These are phyloP conservation scores for Macroventuria anomochaeta DNA, from an alignment of 2,329 filamentous ascomycete genomes.

Conservation along the genomic window DNA sequence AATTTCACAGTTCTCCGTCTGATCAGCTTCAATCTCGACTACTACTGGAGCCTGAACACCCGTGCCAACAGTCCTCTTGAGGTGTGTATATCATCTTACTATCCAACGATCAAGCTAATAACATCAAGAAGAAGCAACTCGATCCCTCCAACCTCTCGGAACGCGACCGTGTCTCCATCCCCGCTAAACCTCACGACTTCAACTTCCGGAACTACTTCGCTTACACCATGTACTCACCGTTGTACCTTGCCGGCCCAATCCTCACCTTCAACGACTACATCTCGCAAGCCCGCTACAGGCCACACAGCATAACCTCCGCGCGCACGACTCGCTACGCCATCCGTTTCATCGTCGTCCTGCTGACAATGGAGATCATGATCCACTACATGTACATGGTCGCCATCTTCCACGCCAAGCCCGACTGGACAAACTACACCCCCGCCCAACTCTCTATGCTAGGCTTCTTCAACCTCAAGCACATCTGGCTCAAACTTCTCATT, in stretches of 20 bases:
- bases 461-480: slow-evolving; percentile 94
- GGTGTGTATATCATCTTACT: slow-evolving; percentile 62
- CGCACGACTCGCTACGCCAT: slow-evolving; percentile 83
- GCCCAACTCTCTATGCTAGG: slow-evolving; percentile 88
- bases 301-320: slow-evolving; percentile 70
- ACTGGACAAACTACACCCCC: slow-evolving; percentile 84
- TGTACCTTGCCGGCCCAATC: slow-evolving; percentile 93
- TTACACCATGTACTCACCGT: slow-evolving; percentile 87
- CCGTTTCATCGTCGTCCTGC: slow-evolving; percentile 78
- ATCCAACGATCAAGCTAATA: slow-evolving; percentile 60
- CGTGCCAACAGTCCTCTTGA: slow-evolving; percentile 71
- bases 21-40: slow-evolving; percentile 96
- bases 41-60: slow-evolving; percentile 85
- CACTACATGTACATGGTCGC: slow-evolving; percentile 95
- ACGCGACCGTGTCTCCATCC: slow-evolving; percentile 79
- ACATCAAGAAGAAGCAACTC: slow-evolving; percentile 93
- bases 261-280: slow-evolving; percentile 98
- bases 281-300: slow-evolving; percentile 76
- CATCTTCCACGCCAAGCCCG: slow-evolving; percentile 79
- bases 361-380: slow-evolving; percentile 84
- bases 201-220: slow-evolving; percentile 86
- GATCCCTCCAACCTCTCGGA: slow-evolving; percentile 88
- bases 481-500: slow-evolving; percentile 96
- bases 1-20: slow-evolving; percentile 92
- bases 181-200: slow-evolving; percentile 75